Conservation (phyloP, 805 yeast genomes). For the Diddensiella caesifluorescens region DNA sequence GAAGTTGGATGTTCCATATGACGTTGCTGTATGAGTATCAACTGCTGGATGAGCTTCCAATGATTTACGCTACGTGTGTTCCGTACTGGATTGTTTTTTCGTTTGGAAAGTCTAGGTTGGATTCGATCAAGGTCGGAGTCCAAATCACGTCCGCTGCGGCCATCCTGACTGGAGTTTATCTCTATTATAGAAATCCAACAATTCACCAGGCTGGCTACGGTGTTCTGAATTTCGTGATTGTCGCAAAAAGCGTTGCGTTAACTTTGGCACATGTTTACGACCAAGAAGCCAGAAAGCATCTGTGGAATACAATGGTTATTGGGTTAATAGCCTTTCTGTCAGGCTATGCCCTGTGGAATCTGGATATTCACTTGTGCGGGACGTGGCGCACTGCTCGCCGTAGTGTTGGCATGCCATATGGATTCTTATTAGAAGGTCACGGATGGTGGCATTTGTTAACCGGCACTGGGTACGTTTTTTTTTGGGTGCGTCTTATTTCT, state of each 20-base stretch:
- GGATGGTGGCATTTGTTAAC: conserved; percentile 97
- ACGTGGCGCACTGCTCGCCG: conserved; percentile 56
- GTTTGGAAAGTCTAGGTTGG: conserved; percentile 42
- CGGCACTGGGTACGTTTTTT: conserved; percentile 15
- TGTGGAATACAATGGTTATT: conserved; percentile 50
- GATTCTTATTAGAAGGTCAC: conserved; percentile 82
- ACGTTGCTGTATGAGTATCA: conserved; percentile 86
- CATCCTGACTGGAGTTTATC: conserved; percentile 62
- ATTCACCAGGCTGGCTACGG: conserved; percentile 88
- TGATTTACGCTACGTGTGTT: conserved; percentile 96
- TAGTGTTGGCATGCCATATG: conserved; percentile 72
- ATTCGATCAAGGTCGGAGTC: conserved; percentile 42
- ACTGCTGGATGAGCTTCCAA: conserved; percentile 90
- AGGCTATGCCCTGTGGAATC: conserved; percentile 84
- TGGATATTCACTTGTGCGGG: conserved; percentile 76
- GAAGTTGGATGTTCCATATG: conserved; percentile 96
- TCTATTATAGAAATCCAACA: conserved; percentile 72
- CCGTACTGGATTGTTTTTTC: conserved; percentile 84
- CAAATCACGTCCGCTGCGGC: conserved; percentile 51
- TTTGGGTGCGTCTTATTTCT: background rate
- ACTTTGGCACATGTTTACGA: conserved; percentile 51
- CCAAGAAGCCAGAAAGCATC: conserved; percentile 39
- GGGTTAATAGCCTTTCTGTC: conserved; percentile 60
- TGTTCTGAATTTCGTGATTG: conserved; percentile 64
- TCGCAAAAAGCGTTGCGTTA: conserved; percentile 51